Conservation (phyloP, 371 early-diverging fungal genomes). For the Actinomortierella ambigua region DNA sequence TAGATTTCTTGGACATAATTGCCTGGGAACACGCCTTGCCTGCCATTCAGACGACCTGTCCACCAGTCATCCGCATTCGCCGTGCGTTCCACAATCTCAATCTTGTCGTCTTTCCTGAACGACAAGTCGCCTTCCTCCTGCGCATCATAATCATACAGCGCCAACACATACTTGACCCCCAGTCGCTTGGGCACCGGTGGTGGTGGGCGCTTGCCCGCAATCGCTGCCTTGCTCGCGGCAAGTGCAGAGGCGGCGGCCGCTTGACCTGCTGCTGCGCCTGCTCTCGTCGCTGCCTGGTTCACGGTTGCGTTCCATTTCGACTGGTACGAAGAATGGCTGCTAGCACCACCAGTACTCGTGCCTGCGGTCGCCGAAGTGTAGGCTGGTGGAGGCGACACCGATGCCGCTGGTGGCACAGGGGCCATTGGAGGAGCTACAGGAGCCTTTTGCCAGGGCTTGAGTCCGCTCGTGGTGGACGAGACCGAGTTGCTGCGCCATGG, state of each 20-base stretch:
- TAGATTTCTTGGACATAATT: constrained; percentile 35
- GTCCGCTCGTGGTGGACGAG: constrained; percentile 8
- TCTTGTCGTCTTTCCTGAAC: constrained; percentile 68
- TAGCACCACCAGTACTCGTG: constrained; percentile 13
- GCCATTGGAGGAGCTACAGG: not conserved
- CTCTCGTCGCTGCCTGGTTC: too few species aligned
- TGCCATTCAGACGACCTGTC: constrained; percentile 69
- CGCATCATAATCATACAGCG: constrained; percentile 76
- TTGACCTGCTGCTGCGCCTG: too few species aligned
- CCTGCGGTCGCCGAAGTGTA: constrained; percentile 18
- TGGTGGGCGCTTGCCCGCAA: constrained; percentile 21
- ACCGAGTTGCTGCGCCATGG: constrained; percentile 21
- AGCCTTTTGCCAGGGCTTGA: constrained; percentile 24
- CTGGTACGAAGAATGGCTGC: constrained; percentile 10
- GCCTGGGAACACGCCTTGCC: constrained; percentile 74
- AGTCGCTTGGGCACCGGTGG: constrained; percentile 30
- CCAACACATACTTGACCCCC: constrained; percentile 50
- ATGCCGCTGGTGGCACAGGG: constrained; percentile 1
- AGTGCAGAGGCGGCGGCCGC: too few species aligned
- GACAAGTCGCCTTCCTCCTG: constrained; percentile 71
- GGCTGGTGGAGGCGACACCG: constrained; percentile 30
- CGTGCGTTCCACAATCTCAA: constrained; percentile 66
- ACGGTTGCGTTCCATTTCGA: too few species aligned
- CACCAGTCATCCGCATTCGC: constrained; percentile 75
- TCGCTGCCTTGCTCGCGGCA: not conserved